Evolutionary conservation across 148 eudicot genomes (phyloP), one percentile per base, ranked within the genome.

Genomic region (Chenopodium berlandieri): DNA sequence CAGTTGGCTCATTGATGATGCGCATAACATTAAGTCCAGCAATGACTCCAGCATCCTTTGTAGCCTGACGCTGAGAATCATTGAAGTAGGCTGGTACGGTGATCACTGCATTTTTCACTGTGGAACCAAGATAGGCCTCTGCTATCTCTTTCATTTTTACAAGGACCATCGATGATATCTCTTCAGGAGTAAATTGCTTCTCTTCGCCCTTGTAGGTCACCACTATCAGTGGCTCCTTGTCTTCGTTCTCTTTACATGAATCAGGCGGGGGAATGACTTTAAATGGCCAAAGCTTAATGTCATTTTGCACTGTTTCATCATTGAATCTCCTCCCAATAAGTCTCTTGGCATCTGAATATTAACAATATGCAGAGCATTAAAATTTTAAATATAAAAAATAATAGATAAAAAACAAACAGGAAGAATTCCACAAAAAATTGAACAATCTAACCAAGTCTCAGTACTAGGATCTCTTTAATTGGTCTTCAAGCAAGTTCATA

Each of bases 41-140:
- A 78, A 83, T 78, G n/a, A 32, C 5, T 19, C 82, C 85, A 0
- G 81, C 82, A 78, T 83, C 82, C 16, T 83, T 83, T 4, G 85
- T 78, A 19, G 87, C 82, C 32, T 85, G 85, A 19, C 87, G 80
- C 73, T 82, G 87, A 3, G 78, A 82, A 19, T 85, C 74, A 71
- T 79, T 82, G 83, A 85, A 82, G 77, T 85, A 82, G 2, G 87
- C 85, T 17, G 85, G 87, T 2, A 85, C 83, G 1, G 87, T 85
- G 46, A 85, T 65, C 4, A 85, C 87, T n/a, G 78, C 81, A 37
- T 78, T 73, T 30, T 83, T 83, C 25, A 78, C 85, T 2, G 54
- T 2, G 16, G 56, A 48, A 1, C 81, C 82, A 17, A 82, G 78
- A 73, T 72, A 63, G 7, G 73, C 73, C 56, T 82, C 85, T 0